These are phyloP conservation scores for Diaporthe caulivora DNA, from an alignment of 2,329 filamentous ascomycete genomes.

Conservation along the genomic window DNA sequence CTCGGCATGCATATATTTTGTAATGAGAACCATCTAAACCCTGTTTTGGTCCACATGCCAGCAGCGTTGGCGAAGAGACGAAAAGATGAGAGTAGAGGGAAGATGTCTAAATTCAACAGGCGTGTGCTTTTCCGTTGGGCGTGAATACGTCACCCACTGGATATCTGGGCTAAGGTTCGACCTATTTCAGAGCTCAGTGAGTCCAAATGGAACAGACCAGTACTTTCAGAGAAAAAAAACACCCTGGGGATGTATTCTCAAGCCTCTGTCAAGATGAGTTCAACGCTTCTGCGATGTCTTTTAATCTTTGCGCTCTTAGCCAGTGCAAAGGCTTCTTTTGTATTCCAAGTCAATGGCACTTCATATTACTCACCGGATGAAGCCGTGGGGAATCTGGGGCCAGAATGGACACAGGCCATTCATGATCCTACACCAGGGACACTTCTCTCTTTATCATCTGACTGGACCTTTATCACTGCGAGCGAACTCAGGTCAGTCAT, in stretches of 20 bases:
- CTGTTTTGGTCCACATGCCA: background rate
- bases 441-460: background rate
- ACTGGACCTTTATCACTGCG: background rate
- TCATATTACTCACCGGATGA: background rate
- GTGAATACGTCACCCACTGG: background rate
- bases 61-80: background rate
- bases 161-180: background rate
- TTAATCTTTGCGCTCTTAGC: background rate
- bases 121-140: background rate
- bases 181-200: background rate
- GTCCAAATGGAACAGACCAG: background rate
- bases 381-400: background rate
- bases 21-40: background rate
- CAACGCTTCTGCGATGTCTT: background rate
- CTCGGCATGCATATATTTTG: conserved; percentile 4
- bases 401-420: background rate
- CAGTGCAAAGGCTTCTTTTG: background rate
- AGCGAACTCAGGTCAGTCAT: background rate
- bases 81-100: background rate
- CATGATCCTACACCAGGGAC: background rate
- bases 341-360: background rate
- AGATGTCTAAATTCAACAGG: background rate
- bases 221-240: background rate
- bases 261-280: background rate
- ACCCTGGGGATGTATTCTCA: background rate